Percentiles rank a stretch among this genome's conserved stretches.
Evolutionary conservation across 1,284 basidiomycete species (phyloP).

Genomic region (Cryptococcus amylolentus): DNA sequence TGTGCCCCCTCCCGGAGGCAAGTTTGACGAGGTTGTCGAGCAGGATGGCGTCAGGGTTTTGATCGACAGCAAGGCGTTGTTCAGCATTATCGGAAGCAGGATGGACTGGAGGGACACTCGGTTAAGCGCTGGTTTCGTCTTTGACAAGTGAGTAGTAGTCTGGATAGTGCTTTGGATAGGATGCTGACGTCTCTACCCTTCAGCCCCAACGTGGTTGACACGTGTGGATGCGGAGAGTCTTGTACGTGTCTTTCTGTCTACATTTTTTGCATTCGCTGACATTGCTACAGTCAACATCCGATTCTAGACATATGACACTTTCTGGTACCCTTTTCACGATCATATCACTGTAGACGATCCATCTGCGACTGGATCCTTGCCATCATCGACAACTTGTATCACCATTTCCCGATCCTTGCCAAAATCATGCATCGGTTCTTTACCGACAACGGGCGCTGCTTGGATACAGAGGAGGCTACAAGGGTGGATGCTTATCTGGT

Average conservation of each 20-base stretch:
- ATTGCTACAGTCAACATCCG: constrained; percentile 12
- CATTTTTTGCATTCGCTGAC: background rate
- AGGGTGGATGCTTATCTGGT: too few relatives aligned
- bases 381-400: too few relatives aligned
- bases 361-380: too few relatives aligned
- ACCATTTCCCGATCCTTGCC: too few relatives aligned
- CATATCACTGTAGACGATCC: too few relatives aligned
- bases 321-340: too few relatives aligned
- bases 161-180: background rate
- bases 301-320: background rate
- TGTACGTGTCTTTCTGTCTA: constrained; percentile 25
- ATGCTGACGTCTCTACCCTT: background rate
- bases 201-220: constrained; percentile 46
- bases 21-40: constrained; percentile 96
- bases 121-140: constrained; percentile 57
- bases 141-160: constrained; percentile 40
- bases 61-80: constrained; percentile 95
- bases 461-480: too few relatives aligned
- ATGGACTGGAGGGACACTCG: constrained; percentile 98
- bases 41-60: constrained; percentile 91
- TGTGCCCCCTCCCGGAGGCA: constrained; percentile 75
- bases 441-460: too few relatives aligned
- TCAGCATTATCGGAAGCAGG: constrained; percentile 95
- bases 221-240: constrained; percentile 47
- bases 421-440: too few relatives aligned